Evolutionary conservation across 768 basidiomycete species (phyloP).

Genomic region (Cyathus striatus): DNA sequence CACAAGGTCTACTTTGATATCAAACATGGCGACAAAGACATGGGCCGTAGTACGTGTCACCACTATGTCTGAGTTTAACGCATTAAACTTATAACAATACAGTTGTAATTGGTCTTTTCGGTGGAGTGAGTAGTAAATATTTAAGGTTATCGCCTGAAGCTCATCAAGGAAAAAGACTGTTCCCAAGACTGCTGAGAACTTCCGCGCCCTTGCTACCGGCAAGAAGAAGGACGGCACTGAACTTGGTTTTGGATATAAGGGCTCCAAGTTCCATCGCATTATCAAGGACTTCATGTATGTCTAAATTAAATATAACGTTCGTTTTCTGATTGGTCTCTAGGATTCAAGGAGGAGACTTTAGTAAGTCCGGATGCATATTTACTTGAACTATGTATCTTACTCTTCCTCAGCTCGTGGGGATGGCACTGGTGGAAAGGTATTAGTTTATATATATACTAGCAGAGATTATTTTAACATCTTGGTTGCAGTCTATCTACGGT

Average conservation of each 20-base stretch:
- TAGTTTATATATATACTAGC: not conserved
- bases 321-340: constrained; percentile 27
- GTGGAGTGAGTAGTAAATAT: constrained; percentile 72
- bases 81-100: constrained; percentile 7
- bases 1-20: constrained; percentile 95
- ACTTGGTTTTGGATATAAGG: constrained; percentile 89
- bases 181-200: constrained; percentile 96
- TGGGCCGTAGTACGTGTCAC: constrained; percentile 67
- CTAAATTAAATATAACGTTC: constrained; percentile 15
- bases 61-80: constrained; percentile 3
- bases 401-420: constrained; percentile 63
- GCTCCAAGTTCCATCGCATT: constrained; percentile 94
- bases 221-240: constrained; percentile 72
- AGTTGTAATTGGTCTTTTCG: constrained; percentile 89
- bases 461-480: not conserved
- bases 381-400: constrained; percentile 1
- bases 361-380: constrained; percentile 39
- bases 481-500: constrained; percentile 78
- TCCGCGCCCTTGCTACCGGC: constrained; percentile 88
- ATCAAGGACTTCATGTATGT: constrained; percentile 87
- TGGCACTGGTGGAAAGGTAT: constrained; percentile 86
- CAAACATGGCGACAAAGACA: constrained; percentile 80
- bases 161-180: constrained; percentile 56
- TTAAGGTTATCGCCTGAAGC: not conserved
- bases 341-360: constrained; percentile 99